These are phyloP conservation scores for Apophysomyces variabilis DNA, from an alignment of 371 early-diverging fungal species.

Conservation along the genomic window DNA sequence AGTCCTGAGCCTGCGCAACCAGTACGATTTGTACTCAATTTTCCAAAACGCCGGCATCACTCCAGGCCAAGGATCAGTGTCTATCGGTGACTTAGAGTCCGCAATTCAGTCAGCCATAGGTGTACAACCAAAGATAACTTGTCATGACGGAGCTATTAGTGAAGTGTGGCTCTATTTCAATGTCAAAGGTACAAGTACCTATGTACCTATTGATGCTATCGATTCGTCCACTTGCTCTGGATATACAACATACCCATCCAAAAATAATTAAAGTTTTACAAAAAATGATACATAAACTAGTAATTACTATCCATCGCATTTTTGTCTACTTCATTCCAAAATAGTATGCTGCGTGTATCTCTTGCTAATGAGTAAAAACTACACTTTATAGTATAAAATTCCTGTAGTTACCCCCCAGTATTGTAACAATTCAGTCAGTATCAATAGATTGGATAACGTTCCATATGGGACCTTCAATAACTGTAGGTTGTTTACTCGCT, in stretches of 20 bases:
- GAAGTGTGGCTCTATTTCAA: slow-evolving; percentile 44
- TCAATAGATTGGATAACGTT: too few species aligned
- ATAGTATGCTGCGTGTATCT: not conserved
- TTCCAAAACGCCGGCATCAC: slow-evolving; percentile 61
- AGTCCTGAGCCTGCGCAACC: slow-evolving; percentile 51
- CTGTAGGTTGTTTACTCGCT: too few species aligned
- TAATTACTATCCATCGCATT: not conserved
- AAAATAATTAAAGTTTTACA: slow-evolving; percentile 22
- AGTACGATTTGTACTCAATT: slow-evolving; percentile 65
- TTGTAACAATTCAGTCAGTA: too few species aligned
- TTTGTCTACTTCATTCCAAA: not conserved
- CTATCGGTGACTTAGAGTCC: slow-evolving; percentile 46
- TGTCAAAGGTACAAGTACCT: slow-evolving; percentile 33
- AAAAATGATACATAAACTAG: too few species aligned
- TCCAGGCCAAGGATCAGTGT: slow-evolving; percentile 61
- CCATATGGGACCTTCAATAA: too few species aligned
- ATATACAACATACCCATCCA: slow-evolving; percentile 40
- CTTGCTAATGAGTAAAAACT: too few species aligned
- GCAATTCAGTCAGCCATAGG: slow-evolving; percentile 57
- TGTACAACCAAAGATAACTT: slow-evolving; percentile 51
- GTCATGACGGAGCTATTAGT: slow-evolving; percentile 38
- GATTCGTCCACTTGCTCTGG: slow-evolving; percentile 47
- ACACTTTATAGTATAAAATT: too few species aligned
- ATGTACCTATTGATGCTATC: slow-evolving; percentile 29
- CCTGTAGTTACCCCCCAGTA: too few species aligned